These are phyloP conservation scores for Talaromyces sp. DNA, from an alignment of 2,329 filamentous ascomycete genomes.

Conservation along the genomic window DNA sequence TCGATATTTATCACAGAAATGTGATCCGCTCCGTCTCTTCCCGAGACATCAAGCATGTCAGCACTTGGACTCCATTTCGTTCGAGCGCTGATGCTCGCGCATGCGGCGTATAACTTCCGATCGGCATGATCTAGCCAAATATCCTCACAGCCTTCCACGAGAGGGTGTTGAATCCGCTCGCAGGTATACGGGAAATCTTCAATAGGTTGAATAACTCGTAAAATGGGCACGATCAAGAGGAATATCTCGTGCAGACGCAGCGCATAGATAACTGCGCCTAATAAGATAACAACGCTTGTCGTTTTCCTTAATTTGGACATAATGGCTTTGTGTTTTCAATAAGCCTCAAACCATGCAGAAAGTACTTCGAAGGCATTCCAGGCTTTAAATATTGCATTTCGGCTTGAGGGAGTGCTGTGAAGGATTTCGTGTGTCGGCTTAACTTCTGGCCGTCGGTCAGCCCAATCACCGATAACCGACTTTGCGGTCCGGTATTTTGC, in stretches of 20 bases:
- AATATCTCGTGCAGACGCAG: neutral
- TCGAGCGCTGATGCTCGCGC: slow-evolving; percentile 23
- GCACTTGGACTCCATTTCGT: slow-evolving; percentile 28
- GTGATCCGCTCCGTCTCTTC: slow-evolving; percentile 25
- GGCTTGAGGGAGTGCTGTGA: neutral
- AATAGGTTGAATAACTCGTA: slow-evolving; percentile 33
- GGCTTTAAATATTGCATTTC: no score
- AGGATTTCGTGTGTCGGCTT: neutral
- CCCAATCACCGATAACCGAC: neutral
- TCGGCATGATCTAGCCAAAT: slow-evolving; percentile 31
- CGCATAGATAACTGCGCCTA: neutral
- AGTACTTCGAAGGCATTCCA: neutral
- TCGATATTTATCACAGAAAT: slow-evolving; percentile 33
- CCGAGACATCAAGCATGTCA: slow-evolving; percentile 24
- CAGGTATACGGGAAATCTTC: slow-evolving; percentile 35
- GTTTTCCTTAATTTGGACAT: no score
- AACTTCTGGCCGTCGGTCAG: neutral
- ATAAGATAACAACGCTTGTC: neutral
- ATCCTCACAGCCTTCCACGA: slow-evolving; percentile 34
- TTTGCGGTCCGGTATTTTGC: no score
- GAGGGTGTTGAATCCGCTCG: slow-evolving; percentile 27
- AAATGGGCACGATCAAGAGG: slow-evolving; percentile 30
- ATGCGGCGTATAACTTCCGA: slow-evolving; percentile 31
- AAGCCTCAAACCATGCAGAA: no score
- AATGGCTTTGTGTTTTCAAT: no score